A percentile compares a stretch with the other conserved stretches of the same genome.
Conservation (phyloP, 2,329 filamentous ascomycete species). For the Aaosphaeria arxii region DNA sequence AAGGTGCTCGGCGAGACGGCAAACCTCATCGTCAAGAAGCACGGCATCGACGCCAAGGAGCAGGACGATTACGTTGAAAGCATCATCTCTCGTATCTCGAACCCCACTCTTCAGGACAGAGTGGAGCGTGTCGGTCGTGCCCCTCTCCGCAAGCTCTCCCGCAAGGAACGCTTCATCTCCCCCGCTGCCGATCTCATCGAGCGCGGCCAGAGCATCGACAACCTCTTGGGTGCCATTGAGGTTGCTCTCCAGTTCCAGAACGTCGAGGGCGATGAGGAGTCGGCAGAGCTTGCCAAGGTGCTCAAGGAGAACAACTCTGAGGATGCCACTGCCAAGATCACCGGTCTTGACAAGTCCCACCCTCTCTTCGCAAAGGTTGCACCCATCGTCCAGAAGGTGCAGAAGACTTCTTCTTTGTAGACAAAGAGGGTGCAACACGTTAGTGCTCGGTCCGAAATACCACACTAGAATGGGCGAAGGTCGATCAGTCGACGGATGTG, state of each 20-base stretch:
- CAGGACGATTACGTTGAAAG: constrained; percentile 86
- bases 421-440: not conserved
- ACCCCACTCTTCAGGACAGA: constrained; percentile 86
- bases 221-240: constrained; percentile 79
- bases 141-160: constrained; percentile 86
- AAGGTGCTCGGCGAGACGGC: constrained; percentile 83
- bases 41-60: constrained; percentile 70
- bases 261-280: constrained; percentile 88
- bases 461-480: no score
- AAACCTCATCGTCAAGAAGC: constrained; percentile 80
- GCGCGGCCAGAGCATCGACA: constrained; percentile 67
- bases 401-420: constrained; percentile 39
- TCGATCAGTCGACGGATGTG: no score
- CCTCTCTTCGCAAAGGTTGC: constrained; percentile 75
- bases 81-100: constrained; percentile 90
- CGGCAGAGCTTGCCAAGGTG: constrained; percentile 77
- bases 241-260: constrained; percentile 96
- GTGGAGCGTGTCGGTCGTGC: constrained; percentile 95
- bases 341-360: constrained; percentile 72
- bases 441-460: no score
- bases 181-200: constrained; percentile 88
- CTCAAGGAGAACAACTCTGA: constrained; percentile 71
- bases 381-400: constrained; percentile 78
- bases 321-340: constrained; percentile 76
- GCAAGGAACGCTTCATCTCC: constrained; percentile 94